Evolutionary conservation across 2,329 filamentous ascomycete species (phyloP), one percentile per base, ranked within the genome.

Genomic region (Leptographium wingfieldii): DNA sequence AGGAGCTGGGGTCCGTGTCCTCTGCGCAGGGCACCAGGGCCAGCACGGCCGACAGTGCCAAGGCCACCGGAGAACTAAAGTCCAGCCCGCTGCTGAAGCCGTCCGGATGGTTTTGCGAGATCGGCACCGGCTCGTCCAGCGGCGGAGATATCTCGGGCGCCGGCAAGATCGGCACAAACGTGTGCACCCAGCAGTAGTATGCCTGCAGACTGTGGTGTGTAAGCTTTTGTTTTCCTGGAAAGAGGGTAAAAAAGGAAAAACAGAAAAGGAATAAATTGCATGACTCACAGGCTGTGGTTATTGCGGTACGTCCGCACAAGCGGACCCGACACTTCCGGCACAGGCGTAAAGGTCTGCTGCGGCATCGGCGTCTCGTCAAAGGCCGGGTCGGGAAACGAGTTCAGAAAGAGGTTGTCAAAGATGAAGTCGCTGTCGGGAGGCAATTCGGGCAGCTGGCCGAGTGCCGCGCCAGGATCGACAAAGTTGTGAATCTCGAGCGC

Each of bases 121-220:
- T 64, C 5, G 70, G 65, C 0, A 69, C 61, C 5, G 71, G 67
- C 58, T 72, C 68, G 61, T 72, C 73, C 38, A 69, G 43, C 6
- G 61, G 63, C 14, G 73, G 67, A 33, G 66, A 62, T 33, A 62
- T 62, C 25, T 68, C 67, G 6, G 77, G 76, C 2, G 77, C 69
- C 14, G 77, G 77, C 2, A 80, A 66, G 43, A 80, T 76, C 3
- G 77, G 77, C 22, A 80, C 74, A 61, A 73, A 80, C 0, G 76
- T 73, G 61, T 80, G 77, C 59, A 80, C 76, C 71, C 74, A 80
- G 59, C 76, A 72, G 62, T 80, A 80, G 65, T 80, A 80, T 4
- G 76, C 77, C 60, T 77, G 74, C 25, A 79, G 68, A 55, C 67
- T 70, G 22, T 9, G 25, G 35, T 3, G 7, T 19, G 43, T 46